Base-by-base conservation (phyloP, 768 basidiomycete genomes). In the Phylloporus arenicola region DNA sequence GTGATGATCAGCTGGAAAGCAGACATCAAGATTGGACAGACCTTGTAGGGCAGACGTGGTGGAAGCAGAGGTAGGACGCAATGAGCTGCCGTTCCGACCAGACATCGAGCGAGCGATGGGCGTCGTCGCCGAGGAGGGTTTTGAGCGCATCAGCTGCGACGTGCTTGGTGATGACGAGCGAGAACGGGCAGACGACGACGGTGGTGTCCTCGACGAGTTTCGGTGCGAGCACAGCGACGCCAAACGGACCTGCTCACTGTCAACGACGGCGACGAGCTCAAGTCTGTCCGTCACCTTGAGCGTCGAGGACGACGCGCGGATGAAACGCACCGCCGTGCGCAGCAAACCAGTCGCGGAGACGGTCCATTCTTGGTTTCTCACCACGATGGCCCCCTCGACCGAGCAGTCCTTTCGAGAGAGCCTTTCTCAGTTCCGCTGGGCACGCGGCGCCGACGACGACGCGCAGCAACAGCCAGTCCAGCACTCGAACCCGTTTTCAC, bases 391-490 rank as follows among this genome's bases (percentile, higher is more conserved):
- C 30, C 30, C 30, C 13, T 41, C 55, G 13, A 57, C 73, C 53
- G 88, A 92, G 68, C 85, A 84, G 61, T 77, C 63, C 60, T 92
- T 92, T 67, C 79, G 87, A 42, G 65, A 68, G 33, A 88, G 84
- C 57, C 81, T 92, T 57, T 85, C 84, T 3, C 88, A 91, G 56
- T 92, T 94, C 57, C 84, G 89, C 49, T 94, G 92, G 92, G 82
- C 90, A 0, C 74, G 81, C 48, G 83, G 86, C 14, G 74, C 65
- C 35, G 83, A 74, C 20, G 82, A 91, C 68, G 88, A 90, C 62
- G 84, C 88, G 0, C 79, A 80, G 48, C 70, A 71, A 29, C 69
- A 71, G 37, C 63, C 68, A 45, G 51, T 69, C 1, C 62, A 48
- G 19, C 60, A 70, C 6, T 55, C 63, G 1, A 88, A 88, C 62